Evolutionary conservation across 2,329 filamentous ascomycete species (phyloP).

Genomic region (Microcyclospora pomicola): DNA sequence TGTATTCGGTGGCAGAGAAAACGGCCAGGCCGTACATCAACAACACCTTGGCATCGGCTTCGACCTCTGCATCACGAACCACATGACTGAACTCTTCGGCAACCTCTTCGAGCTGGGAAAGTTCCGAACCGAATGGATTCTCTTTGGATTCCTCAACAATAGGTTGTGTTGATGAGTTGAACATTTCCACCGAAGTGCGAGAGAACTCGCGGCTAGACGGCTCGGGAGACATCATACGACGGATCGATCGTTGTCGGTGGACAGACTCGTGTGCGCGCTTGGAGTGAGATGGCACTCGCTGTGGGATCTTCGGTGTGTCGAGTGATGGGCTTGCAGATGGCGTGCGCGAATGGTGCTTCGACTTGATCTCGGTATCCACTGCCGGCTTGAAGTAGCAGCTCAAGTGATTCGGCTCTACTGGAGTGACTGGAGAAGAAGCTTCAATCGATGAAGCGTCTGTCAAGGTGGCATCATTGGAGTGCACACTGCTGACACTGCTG

Average conservation of each 20-base stretch:
- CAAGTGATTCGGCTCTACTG: slow-evolving; percentile 41
- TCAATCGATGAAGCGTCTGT: slow-evolving; percentile 48
- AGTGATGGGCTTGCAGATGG: slow-evolving; percentile 26
- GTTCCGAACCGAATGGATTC: slow-evolving; percentile 74
- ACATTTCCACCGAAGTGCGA: slow-evolving; percentile 34
- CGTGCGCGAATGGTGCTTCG: slow-evolving; percentile 19
- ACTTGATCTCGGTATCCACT: slow-evolving; percentile 15
- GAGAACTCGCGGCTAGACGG: slow-evolving; percentile 40
- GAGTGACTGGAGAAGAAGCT: slow-evolving; percentile 26
- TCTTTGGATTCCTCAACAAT: slow-evolving; percentile 29
- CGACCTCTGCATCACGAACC: slow-evolving; percentile 47
- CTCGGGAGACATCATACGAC: slow-evolving; percentile 27
- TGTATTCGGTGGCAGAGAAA: slow-evolving; percentile 70
- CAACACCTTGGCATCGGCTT: slow-evolving; percentile 56
- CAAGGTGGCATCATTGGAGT: slow-evolving; percentile 49
- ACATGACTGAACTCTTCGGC: slow-evolving; percentile 66
- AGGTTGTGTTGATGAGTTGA: slow-evolving; percentile 4
- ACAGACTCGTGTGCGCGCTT: slow-evolving; percentile 72
- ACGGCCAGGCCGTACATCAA: slow-evolving; percentile 54
- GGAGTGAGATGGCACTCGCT: slow-evolving; percentile 72
- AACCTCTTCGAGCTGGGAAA: slow-evolving; percentile 84
- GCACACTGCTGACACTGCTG: slow-evolving; percentile 37
- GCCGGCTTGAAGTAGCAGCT: slow-evolving; percentile 45
- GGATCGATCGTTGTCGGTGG: slow-evolving; percentile 51
- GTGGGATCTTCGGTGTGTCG: slow-evolving; percentile 55